Base-by-base conservation (phyloP, 768 basidiomycete genomes). In the Cyclocybe aegerita region DNA sequence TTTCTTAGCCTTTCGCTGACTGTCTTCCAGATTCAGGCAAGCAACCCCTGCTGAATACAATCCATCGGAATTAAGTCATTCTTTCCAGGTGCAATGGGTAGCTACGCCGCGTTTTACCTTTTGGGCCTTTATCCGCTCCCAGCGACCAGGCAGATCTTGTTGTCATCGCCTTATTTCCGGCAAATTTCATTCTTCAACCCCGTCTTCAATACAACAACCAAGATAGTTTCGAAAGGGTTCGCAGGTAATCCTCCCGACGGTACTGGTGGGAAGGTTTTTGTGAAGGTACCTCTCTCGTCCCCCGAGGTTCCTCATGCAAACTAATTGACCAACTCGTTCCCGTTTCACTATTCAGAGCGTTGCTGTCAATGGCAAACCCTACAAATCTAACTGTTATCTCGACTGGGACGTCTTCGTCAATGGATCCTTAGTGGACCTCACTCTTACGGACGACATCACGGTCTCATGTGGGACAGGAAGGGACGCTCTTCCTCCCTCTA, bases 121-220 rank as follows among this genome's bases (percentile, higher is more conserved):
- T 71, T 75, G 0, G 84, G 84, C 2, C 58, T 86, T 62, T 86
- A 86, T 55, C 84, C 83, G 7, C 64, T 86, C 2, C 83, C 84
- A 0, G 81, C 81, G 12, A 86, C 84, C 0, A 65, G 68, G 14
- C 84, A 85, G 55, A 68, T 79, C 60, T 71, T 86, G 2, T 69
- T 86, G 3, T 80, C 81, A 5, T 85, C 83, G 6, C 81, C 84
- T 0, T 83, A 74, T 67, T 86, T 86, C 72, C 77, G 72, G 0
- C 63, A 74, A 46, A 75, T 86, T 40, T 80, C 82, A 0, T 83
- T 85, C 68, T 77, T 68, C 64, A 86, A 85, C 63, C 83, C 83
- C 0, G 42, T 76, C 2, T 75, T 79, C 65, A 77, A 81, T 33
- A 74, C 70, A 4, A 84, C 81, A 0, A 84, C 83, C 0, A 80